Percentiles rank a stretch among this genome's conserved stretches.
Conservation (phyloP, 2,329 filamentous ascomycete species). For the Amphichorda felina region DNA sequence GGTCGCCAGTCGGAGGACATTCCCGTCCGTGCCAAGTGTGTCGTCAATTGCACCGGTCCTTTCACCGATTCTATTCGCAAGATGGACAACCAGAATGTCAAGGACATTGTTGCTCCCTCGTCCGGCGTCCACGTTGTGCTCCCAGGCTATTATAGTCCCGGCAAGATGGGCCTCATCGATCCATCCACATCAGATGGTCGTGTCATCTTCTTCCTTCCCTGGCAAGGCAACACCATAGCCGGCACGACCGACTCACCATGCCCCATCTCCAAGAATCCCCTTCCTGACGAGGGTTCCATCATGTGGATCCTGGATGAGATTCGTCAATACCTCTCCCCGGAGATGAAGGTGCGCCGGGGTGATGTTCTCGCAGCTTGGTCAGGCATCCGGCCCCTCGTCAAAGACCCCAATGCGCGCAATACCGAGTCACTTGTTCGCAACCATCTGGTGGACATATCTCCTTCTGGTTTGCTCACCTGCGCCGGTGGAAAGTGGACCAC, state of each 20-base stretch:
- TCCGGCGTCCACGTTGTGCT: conserved; percentile 81
- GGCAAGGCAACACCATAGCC: conserved; percentile 87
- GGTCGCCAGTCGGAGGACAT: conserved; percentile 49
- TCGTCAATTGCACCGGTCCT: conserved; percentile 82
- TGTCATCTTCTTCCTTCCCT: conserved; percentile 87
- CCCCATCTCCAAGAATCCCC: conserved; percentile 57
- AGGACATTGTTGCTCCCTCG: conserved; percentile 74
- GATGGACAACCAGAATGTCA: conserved; percentile 61
- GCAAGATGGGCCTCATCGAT: conserved; percentile 80
- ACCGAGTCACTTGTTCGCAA: conserved; percentile 82
- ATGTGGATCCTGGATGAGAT: conserved; percentile 82
- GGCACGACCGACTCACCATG: conserved; percentile 77
- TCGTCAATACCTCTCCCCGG: conserved; percentile 67
- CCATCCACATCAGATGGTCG: conserved; percentile 77
- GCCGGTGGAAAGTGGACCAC: conserved; percentile 90
- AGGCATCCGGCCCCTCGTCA: conserved; percentile 75
- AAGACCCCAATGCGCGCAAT: conserved; percentile 74
- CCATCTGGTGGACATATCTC: conserved; percentile 70
- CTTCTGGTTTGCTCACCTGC: conserved; percentile 70
- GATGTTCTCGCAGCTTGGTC: conserved; percentile 89
- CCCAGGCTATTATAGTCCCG: conserved; percentile 75
- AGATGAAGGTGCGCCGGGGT: conserved; percentile 73
- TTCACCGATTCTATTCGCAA: conserved; percentile 80
- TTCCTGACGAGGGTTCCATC: conserved; percentile 75
- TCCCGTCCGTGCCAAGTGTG: conserved; percentile 62